Base-by-base conservation (phyloP, 345 rosid species). In the Bruguiera parviflora region DNA sequence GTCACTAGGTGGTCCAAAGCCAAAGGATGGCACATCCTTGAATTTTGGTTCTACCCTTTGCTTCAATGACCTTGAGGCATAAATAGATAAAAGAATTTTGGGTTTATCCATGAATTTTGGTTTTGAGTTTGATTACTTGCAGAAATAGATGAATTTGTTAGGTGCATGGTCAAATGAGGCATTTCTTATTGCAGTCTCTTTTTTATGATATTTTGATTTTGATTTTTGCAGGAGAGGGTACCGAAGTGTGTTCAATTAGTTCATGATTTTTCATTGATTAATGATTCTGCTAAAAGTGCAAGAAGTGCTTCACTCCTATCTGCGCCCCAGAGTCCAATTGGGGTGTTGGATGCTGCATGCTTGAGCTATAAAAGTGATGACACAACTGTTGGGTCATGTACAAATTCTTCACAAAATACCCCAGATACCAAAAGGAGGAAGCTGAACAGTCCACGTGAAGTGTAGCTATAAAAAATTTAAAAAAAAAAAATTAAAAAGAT, bases 271-370 rank as follows among this genome's bases (percentile, higher is more conserved):
- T 67, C 75, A 68, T 63, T 75, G 76, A 65, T 70, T 64, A 62
- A 74, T 74, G 84, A 53, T 62, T 63, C 65, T 35, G 16, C 51
- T 9, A 77, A 71, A 74, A 73, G 63, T 35, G 74, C 65, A 13
- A 63, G 58, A 75, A 65, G 53, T 71, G 67, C 39, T 35, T 71
- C 83, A 29, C 70, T 53, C 66, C 65, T 71, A 35, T 75, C 81
- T 9, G 75, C 82, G 74, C 95, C 92, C 0, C 87, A 75, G 16
- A 87, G 89, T 73, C 96, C 96, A 47, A 83, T 76, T 24, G 92
- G 92, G 68, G 92, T 89, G 57, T 71, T 89, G 69, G 96, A 87
- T 63, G 91, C 82, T 1, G 86, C 87, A 67, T 85, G 95, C 81
- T 73, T 89, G 84, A 89, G 92, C 86, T 84, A 81, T 63, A 87